These are phyloP conservation scores for Chrysoporthe deuterocubensis DNA, from an alignment of 2,329 filamentous ascomycete genomes.

Conservation along the genomic window DNA sequence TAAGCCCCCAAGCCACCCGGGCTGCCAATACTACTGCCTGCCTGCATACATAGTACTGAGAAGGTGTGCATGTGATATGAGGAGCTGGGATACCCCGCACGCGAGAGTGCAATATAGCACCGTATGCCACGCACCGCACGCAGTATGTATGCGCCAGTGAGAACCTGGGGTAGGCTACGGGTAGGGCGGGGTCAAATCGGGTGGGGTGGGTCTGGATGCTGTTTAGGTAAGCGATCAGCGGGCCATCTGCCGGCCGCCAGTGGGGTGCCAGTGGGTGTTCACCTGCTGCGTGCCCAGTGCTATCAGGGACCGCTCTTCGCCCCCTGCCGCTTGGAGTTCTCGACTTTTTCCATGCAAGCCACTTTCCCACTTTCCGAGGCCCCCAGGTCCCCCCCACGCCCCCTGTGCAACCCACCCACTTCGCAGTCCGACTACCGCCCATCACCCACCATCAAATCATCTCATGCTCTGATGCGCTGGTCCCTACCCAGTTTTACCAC, in stretches of 20 bases:
- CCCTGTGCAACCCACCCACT: not conserved
- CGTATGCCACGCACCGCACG: no score
- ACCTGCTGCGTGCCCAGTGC: not conserved
- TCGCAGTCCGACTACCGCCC: no score
- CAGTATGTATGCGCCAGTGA: not conserved
- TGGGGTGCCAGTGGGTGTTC: no score
- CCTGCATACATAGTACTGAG: no score
- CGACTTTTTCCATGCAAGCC: no score
- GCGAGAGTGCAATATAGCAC: not conserved
- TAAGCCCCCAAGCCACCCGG: no score
- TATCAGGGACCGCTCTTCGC: not conserved
- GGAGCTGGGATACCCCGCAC: not conserved
- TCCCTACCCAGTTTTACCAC: not conserved
- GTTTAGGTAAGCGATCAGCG: not conserved
- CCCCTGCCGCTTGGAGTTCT: not conserved
- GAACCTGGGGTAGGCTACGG: constrained; percentile 2
- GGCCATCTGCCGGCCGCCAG: not conserved
- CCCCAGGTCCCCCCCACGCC: not conserved
- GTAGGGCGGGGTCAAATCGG: not conserved
- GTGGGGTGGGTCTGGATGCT: not conserved
- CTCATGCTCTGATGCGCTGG: not conserved
- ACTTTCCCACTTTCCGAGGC: not conserved
- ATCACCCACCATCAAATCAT: not conserved
- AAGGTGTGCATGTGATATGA: no score
- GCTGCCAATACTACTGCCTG: no score